Conservation (phyloP, 1,284 basidiomycete species). For the Tilletia caries region DNA sequence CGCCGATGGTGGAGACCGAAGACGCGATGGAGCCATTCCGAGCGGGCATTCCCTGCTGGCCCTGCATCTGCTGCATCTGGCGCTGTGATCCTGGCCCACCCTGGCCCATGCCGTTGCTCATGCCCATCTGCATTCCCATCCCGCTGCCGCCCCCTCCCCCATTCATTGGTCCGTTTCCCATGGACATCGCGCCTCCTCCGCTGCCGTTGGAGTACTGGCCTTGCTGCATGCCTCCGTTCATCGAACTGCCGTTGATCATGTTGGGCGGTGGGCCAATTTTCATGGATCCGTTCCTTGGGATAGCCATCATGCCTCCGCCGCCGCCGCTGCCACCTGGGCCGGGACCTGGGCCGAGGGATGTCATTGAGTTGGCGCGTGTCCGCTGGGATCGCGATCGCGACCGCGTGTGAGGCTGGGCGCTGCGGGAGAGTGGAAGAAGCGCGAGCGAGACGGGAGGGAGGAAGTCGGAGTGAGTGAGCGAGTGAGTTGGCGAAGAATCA, state of each 20-base stretch:
- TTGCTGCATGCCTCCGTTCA: too few relatives aligned
- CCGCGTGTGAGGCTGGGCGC: background rate
- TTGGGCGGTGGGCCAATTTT: background rate
- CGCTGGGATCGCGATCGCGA: background rate
- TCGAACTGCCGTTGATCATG: too few relatives aligned
- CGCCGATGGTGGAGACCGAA: background rate
- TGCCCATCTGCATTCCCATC: too few relatives aligned
- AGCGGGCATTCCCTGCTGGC: background rate
- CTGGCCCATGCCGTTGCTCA: too few relatives aligned
- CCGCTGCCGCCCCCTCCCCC: too few relatives aligned
- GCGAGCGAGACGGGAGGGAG: background rate
- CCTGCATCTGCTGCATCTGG: slow-evolving; percentile 5
- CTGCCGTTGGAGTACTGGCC: too few relatives aligned
- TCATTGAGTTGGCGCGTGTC: too few relatives aligned
- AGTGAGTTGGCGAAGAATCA: too few relatives aligned
- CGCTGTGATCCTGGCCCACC: background rate
- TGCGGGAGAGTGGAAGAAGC: too few relatives aligned
- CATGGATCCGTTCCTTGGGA: slow-evolving; percentile 6
- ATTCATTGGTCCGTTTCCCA: too few relatives aligned
- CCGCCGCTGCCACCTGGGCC: too few relatives aligned
- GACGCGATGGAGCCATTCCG: slow-evolving; percentile 10
- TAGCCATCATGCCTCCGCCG: background rate
- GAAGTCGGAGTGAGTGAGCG: too few relatives aligned
- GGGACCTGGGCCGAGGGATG: slow-evolving; percentile 1
- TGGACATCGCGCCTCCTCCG: background rate